Evolutionary conservation across 2,329 filamentous ascomycete species (phyloP), one percentile per base, ranked within the genome.

Genomic region (Nigrograna mackinnonii): DNA sequence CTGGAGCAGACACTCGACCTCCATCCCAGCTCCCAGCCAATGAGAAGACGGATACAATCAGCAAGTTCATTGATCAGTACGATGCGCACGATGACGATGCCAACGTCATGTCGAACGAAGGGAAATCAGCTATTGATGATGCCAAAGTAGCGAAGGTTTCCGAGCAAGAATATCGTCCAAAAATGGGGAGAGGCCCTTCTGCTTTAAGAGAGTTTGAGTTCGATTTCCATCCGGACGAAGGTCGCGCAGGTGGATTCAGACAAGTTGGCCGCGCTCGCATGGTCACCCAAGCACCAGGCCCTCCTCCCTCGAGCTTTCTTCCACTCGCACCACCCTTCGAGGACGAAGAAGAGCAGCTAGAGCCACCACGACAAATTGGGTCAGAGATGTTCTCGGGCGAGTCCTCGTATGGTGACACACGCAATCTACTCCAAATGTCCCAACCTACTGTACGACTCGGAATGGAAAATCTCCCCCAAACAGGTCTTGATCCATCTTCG

Each of bases 371-470:
- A 17, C 43, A 35, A n/a, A 51, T 50, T 0, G 6, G 41, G 3
- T 64, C 61, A 1, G 55, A 56, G 1, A 43, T 61, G 26, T 55
- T 62, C 28, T 62, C 62, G 0, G 44, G 54, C 6, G 43, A 22
- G 22, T 63, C 63, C 19, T 69, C 66, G 4, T 68, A 69, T 38
- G 66, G 62, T 20, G 62, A 68, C 37, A 69, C 65, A 14, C 60
- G 54, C 2, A 49, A 64, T 13, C 50, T 69, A 4, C 46, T 68
- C 4, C 53, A 52, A 19, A 42, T 64, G 9, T 52, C 57, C 13
- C 51, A 49, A 13, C 45, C 49, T 4, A 44, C 45, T 33, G 31
- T 12, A 17, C 11, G 11, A 12, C 18, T 12, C 31, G n/a, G 13
- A 17, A 17, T 13, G 9, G 11, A 33, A 14, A n/a, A n/a, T n/a